Percentiles rank a stretch among this genome's conserved stretches.
Conservation (phyloP, 441 rosid genomes). For the Kokia cookei region DNA sequence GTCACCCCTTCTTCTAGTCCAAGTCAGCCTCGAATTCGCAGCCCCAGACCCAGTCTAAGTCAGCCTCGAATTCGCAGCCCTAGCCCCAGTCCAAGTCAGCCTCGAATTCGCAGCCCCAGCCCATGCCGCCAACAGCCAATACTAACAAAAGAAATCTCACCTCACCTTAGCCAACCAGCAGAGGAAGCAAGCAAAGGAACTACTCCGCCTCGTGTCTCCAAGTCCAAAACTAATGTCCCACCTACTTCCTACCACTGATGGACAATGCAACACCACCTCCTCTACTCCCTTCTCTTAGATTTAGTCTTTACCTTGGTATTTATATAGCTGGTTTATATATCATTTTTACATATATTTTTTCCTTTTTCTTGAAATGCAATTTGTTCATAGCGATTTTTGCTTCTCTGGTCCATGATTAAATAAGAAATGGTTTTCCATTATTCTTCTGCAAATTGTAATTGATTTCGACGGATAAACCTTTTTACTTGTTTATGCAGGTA, state of each 20-base stretch:
- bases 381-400: neutral
- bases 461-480: neutral
- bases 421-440: neutral
- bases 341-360: neutral
- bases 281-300: neutral
- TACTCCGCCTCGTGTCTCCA: neutral
- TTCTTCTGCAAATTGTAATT: neutral
- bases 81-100: conserved; percentile 5
- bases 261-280: neutral
- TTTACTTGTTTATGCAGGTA: neutral
- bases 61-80: neutral
- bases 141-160: neutral
- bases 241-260: neutral
- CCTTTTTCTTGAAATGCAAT: neutral
- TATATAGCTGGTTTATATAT: neutral
- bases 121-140: neutral
- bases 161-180: neutral
- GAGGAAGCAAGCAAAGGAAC: neutral
- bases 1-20: conserved; percentile 18
- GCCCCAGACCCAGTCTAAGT: conserved; percentile 9
- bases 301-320: neutral
- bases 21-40: conserved; percentile 3
- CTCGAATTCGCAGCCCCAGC: neutral
- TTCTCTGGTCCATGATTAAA: neutral
- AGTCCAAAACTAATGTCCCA: neutral